Conservation (phyloP, 2,329 filamentous ascomycete species). For the Fusarium odoratissimum region DNA sequence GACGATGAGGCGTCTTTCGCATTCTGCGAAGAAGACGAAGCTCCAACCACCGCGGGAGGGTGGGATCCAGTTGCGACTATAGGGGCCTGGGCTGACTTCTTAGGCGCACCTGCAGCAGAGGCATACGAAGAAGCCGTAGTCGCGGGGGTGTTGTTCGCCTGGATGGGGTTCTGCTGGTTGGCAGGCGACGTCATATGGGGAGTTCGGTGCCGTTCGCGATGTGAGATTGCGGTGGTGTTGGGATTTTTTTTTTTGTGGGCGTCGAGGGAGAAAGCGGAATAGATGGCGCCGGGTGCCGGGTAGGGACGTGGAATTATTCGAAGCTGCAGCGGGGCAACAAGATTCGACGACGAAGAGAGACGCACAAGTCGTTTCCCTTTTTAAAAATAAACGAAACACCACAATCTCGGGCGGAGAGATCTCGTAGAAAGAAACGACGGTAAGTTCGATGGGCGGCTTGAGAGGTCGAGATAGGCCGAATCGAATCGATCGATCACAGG, state of each 20-base stretch:
- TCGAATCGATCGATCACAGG: slow-evolving; percentile 41
- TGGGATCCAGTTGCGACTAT: slow-evolving; percentile 69
- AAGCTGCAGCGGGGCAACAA: slow-evolving; percentile 38
- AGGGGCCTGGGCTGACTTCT: slow-evolving; percentile 71
- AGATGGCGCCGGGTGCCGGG: slow-evolving; percentile 39
- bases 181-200: slow-evolving; percentile 71
- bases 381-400: slow-evolving; percentile 20
- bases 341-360: slow-evolving; percentile 28
- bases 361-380: slow-evolving; percentile 22
- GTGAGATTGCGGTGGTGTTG: slow-evolving; percentile 41
- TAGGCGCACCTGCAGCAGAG: slow-evolving; percentile 72
- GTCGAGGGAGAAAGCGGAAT: slow-evolving; percentile 41
- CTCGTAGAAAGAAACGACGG: slow-evolving; percentile 41
- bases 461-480: slow-evolving; percentile 42
- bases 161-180: slow-evolving; percentile 63
- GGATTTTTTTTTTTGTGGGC: slow-evolving; percentile 40
- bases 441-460: slow-evolving; percentile 41
- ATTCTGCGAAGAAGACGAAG: slow-evolving; percentile 64
- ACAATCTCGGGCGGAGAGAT: slow-evolving; percentile 28
- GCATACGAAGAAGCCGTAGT: slow-evolving; percentile 73
- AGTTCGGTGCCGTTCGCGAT: slow-evolving; percentile 47
- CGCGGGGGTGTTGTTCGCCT: slow-evolving; percentile 69
- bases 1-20: slow-evolving; percentile 75
- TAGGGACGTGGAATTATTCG: slow-evolving; percentile 36
- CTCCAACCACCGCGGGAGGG: slow-evolving; percentile 66